Base-by-base conservation (phyloP, 139 green algal genomes). In the Haematococcus lacustris region DNA sequence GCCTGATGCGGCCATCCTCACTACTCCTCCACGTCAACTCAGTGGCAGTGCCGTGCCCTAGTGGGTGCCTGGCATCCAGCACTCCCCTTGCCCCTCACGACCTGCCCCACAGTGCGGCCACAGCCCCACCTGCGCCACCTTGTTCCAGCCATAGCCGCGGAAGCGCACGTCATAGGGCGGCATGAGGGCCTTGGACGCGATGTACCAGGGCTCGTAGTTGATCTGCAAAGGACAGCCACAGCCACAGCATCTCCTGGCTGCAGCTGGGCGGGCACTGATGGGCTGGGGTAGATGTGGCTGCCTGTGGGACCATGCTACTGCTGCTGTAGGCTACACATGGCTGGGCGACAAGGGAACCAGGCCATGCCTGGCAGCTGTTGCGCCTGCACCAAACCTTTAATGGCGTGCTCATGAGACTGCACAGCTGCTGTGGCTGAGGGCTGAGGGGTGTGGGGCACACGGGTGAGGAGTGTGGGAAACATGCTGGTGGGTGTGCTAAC, bases 121-220 rank as follows among this genome's bases (percentile, higher is more conserved):
- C n/a, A n/a, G n/a, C 21, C 38, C 13, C 63, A 77, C 71, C 78
- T 82, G 75, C 47, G 67, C 39, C 34, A 85, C 80, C 75, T 88
- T 88, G 76, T 88, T 88, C 80, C 83, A 85, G 59, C 83, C 83
- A 47, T 88, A 88, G 43, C 83, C 83, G 25, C 83, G 51, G 64
- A 85, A 88, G 0, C 75, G 71, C 28, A 74, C 71, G 63, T 88
- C 83, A 61, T 87, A 88, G 21, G 65, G 76, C 25, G 69, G 76
- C 4, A 37, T 59, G 9, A 17, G 39, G 2, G 26, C 32, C 34
- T 78, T 60, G 73, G 74, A 73, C 3, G 82, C 82, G 53, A 86
- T 79, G 70, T 83, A 86, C 83, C 83, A 88, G 0, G 83, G 83
- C 68, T 88, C 83, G 61, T 82, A 88, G 60, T 80, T 80, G 57